Base-by-base conservation (phyloP, 1,139 yeast genomes). In the Kurtzmaniella quercitrusa region DNA sequence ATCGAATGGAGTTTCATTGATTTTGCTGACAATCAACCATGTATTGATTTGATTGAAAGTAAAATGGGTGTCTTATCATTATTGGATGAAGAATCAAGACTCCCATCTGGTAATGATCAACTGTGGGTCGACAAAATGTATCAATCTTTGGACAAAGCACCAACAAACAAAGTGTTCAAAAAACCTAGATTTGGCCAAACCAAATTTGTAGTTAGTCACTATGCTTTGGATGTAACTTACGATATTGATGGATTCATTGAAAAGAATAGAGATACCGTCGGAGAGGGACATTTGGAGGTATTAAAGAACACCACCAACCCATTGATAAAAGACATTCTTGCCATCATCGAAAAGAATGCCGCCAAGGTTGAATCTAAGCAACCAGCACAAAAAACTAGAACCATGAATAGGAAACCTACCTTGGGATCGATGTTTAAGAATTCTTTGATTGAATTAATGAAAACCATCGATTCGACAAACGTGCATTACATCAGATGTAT, bases 1-100 rank as follows among this genome's bases (percentile, higher is more conserved):
- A 91, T 93, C 51, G 94, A 91, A 64, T 93, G 98, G 98, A 85
- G 94, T 14, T 93, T 93, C 60, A 93, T 93, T 56, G 98, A 93
- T 57, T 93, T 91, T 59, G 82, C 94, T 46, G 99, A 93, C 63
- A 94, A 94, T 63, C 98, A 93, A 69, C 98, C 98, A 7, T 93
- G 98, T 70, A 94, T 94, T 58, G 85, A 85, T 54, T 77, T 93
- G 55, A 93, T 93, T 58, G 99, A 93, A 68, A 85, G 84, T 59
- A 86, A 84, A 63, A 66, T 90, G 51, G 98, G 98, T 63, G 82
- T 93, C 46, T 72, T 93, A 52, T 81, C 96, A 0, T 75, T 93
- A 50, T 75, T 93, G 51, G 98, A 93, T 62, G 98, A 93, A 73
- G 98, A 93, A 67, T 85, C 96, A 17, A 80, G 98, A 60, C 71